Percentiles rank a stretch among this genome's conserved stretches.
phyloP scores from a whole-genome alignment of 2,329 filamentous ascomycete species.

The Calcarisporium arbuscula region DNA sequence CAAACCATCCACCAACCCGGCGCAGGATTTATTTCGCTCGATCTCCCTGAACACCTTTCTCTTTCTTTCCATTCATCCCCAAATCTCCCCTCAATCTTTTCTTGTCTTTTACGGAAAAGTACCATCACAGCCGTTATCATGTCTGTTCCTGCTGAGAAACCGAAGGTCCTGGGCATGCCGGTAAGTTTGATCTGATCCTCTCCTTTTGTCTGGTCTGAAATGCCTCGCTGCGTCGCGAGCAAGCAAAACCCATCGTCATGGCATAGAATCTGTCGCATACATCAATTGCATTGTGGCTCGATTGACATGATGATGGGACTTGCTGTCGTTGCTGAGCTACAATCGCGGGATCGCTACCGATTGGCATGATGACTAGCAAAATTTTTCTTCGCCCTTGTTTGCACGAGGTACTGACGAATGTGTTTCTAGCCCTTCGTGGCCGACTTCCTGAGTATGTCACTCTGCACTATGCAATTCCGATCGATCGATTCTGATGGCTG shows the following conservation, averaged over 20 bases:
- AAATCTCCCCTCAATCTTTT: conserved; percentile 59
- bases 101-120: conserved; percentile 36
- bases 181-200: conserved; percentile 38
- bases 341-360: not conserved
- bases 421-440: conserved; percentile 75
- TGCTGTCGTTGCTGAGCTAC: not conserved
- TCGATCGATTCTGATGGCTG: not conserved
- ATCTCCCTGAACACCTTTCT: conserved; percentile 33
- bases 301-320: too few relatives aligned
- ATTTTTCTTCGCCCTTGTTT: conserved; percentile 7
- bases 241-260: too few relatives aligned
- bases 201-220: conserved; percentile 15
- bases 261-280: too few relatives aligned
- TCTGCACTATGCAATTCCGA: conserved; percentile 8
- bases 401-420: conserved; percentile 26
- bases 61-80: conserved; percentile 37
- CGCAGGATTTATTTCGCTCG: conserved; percentile 40
- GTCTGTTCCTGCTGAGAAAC: conserved; percentile 45
- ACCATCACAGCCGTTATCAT: conserved; percentile 41
- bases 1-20: conserved; percentile 37
- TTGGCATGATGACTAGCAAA: too few relatives aligned
- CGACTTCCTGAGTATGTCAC: conserved; percentile 94
- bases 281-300: too few relatives aligned
- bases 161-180: conserved; percentile 59
- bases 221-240: conserved; percentile 17